These are phyloP conservation scores for Capsicum pubescens DNA, from an alignment of 257 asterid species.

Conservation along the genomic window DNA sequence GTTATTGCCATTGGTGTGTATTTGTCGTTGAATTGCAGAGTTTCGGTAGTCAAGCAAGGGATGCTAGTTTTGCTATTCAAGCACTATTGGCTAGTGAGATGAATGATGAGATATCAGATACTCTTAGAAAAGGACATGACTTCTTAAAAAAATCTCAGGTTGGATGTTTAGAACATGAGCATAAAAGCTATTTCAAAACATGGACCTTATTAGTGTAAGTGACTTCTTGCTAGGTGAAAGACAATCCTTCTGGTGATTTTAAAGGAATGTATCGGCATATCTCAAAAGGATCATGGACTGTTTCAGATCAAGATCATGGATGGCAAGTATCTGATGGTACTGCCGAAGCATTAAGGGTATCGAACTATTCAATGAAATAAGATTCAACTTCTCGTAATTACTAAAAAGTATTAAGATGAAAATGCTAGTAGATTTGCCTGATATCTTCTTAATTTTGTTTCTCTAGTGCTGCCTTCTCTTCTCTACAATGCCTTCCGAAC, in stretches of 20 bases:
- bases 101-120: conserved; percentile 63
- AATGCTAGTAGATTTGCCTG: no score
- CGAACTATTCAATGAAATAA: no score
- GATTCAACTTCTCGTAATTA: no score
- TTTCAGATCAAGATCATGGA: no score
- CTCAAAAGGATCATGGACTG: no score
- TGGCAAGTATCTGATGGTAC: no score
- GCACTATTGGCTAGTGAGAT: conserved; percentile 72
- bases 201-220: no score
- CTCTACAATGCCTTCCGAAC: conserved; percentile 76
- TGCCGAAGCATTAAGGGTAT: no score
- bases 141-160: conserved; percentile 78
- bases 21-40: conserved; percentile 50
- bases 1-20: neutral
- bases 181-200: no score
- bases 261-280: conserved; percentile 63
- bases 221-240: conserved; percentile 56
- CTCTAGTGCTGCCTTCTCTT: conserved; percentile 61
- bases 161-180: conserved; percentile 23
- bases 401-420: neutral
- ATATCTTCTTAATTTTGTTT: no score
- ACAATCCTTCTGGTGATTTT: conserved; percentile 82
- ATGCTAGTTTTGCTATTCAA: conserved; percentile 76
- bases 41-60: conserved; percentile 89
- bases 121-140: conserved; percentile 70